Base-by-base conservation (phyloP, 257 asterid genomes). In the Nicotiana otophora region DNA sequence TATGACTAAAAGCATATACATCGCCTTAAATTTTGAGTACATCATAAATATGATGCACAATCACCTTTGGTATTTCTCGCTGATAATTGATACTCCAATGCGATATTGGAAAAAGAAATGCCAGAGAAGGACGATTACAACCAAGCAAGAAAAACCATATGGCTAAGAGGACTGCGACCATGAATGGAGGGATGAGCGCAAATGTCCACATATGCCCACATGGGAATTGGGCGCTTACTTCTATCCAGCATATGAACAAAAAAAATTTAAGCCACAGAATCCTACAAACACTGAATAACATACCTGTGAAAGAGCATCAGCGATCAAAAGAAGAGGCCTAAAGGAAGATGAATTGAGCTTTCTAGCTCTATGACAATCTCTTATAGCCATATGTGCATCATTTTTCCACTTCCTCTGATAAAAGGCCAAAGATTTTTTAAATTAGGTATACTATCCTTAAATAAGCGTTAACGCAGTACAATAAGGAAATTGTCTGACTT, bases 301-400 rank as follows among this genome's bases (percentile, higher is more conserved):
- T 90, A 93, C 99, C 97, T 85, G 85, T 75, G 82, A 87, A 72
- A 96, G 85, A 82, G 98, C 97, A 84, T 96, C 98, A 48, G 97
- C 91, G 88, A 93, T 90, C 87, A 95, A 92, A 83, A 94, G 85
- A 86, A 93, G 89, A 77, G 97, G 93, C 87, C 90, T 90, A 82
- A 89, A 80, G 83, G 98, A 94, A 82, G 93, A 89, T 75, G 95
- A 91, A 82, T 91, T 86, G 74, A 92, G 83, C 84, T 86, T 90
- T 78, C 93, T 89, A 85, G 98, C 99, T 85, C 87, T 86, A 84
- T 87, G 90, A 84, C 96, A 94, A 86, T 96, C 99, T 91, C 96
- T 90, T 82, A 94, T 88, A 64, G 98, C 95, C 97, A 96, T 90
- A 86, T 93, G 91, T 7, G 90, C 86, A 85, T 96, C 98, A 90